phyloP scores from a whole-genome alignment of 2,329 filamentous ascomycete genomes.

The Grosmannia clavigera region DNA sequence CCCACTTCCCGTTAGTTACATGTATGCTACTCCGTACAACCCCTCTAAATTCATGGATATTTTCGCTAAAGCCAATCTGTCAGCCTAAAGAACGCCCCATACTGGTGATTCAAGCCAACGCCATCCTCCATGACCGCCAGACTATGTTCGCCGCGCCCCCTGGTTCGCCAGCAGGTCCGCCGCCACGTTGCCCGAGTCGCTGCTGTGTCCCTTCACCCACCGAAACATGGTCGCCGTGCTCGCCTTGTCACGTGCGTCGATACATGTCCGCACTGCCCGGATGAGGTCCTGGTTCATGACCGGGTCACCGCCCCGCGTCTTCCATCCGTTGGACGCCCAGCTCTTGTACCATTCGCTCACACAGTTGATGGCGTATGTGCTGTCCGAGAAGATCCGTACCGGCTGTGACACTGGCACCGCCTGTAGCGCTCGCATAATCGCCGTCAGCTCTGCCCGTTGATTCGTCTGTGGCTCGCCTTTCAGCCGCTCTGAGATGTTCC shows the following conservation, averaged over 20 bases:
- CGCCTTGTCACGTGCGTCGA: slow-evolving; percentile 52
- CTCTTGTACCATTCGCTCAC: slow-evolving; percentile 69
- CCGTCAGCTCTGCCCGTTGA: slow-evolving; percentile 88
- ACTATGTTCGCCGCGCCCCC: slow-evolving; percentile 32
- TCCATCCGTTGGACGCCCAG: slow-evolving; percentile 71
- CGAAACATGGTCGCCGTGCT: slow-evolving; percentile 57
- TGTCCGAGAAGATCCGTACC: slow-evolving; percentile 77
- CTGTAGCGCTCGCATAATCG: slow-evolving; percentile 72
- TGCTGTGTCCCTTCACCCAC: slow-evolving; percentile 83
- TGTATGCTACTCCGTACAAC: too few species aligned
- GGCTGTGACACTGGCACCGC: slow-evolving; percentile 54
- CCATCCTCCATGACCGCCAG: neutral
- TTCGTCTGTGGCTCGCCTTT: slow-evolving; percentile 72
- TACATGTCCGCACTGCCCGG: slow-evolving; percentile 54
- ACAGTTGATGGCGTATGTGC: slow-evolving; percentile 81
- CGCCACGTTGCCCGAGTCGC: slow-evolving; percentile 60
- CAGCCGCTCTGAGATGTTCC: slow-evolving; percentile 64
- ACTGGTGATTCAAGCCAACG: neutral
- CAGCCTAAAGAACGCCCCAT: too few species aligned
- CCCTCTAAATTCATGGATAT: too few species aligned
- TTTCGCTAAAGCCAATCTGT: too few species aligned
- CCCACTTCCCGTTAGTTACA: too few species aligned
- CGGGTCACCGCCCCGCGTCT: slow-evolving; percentile 46
- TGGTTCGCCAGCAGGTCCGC: slow-evolving; percentile 68
- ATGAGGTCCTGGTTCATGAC: slow-evolving; percentile 87